These are phyloP conservation scores for Paramecium sexaurelia DNA, from an alignment of 73 alveolate genomes.

Conservation along the genomic window DNA sequence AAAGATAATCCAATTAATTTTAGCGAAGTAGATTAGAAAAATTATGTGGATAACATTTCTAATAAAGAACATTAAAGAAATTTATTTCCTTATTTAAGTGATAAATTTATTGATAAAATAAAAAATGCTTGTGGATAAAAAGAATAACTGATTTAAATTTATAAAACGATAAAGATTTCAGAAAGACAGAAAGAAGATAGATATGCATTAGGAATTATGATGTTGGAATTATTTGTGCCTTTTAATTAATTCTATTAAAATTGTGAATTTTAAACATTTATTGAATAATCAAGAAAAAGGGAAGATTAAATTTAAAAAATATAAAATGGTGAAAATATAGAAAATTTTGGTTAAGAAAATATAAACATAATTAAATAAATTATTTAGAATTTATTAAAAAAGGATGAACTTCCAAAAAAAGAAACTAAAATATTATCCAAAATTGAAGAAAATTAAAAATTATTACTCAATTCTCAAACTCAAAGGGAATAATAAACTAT, in stretches of 20 bases:
- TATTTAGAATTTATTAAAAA: no score
- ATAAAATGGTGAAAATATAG: no score
- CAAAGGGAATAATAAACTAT: no score
- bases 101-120: neutral
- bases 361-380: no score
- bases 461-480: no score
- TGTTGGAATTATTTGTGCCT: neutral
- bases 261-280: neutral
- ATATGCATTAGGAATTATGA: neutral
- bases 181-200: neutral
- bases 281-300: neutral
- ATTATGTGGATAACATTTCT: neutral
- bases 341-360: no score
- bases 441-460: no score
- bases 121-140: neutral
- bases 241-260: neutral
- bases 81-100: neutral
- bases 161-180: no score
- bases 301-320: neutral
- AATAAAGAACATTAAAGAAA: neutral
- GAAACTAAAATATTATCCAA: no score
- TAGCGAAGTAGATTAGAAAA: neutral
- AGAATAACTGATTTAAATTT: no score
- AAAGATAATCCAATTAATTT: neutral
- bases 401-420: no score